Base-by-base conservation (phyloP, 805 yeast genomes). In the Saccharomycopsis amapae region DNA sequence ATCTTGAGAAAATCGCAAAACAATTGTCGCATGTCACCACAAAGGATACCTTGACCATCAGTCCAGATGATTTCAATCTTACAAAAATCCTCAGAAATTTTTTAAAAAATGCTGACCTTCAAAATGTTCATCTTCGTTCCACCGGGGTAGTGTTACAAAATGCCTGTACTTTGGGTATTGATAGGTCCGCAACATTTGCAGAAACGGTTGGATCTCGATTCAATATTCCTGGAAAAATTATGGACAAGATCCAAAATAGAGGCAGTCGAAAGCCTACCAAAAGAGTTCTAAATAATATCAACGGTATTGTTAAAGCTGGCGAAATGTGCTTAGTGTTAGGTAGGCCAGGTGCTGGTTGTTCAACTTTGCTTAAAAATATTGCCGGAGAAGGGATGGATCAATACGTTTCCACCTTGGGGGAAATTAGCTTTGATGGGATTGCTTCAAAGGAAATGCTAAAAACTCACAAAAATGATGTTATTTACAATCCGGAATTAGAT, bases 341-440 rank as follows among this genome's bases (percentile, higher is more conserved):
- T 54, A 68, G 72, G 59, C 82, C 83, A 2, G 82, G 82, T 57
- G 76, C 82, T 30, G 83, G 83, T 50, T 76, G 81, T 56, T 76
- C 83, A 2, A 72, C 81, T 3, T 59, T 77, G 32, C 59, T 78
- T 54, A 71, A 71, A 50, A 56, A 66, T 46, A 42, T 70, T 17
- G 60, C 75, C 12, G 76, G 74, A 56, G 73, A 72, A 54, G 68
- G 65, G 10, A 55, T 58, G 25, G 67, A 65, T 24, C 42, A 40
- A 33, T 63, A 64, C 43, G 55, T 61, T 4, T 62, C 60, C 18
- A 63, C 62, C 6, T 57, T 58, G 24, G 75, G 74, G 56, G 63
- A 58, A 4, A 58, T 75, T 40, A 57, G 62, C 3, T 76, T 73
- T 54, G 76, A 75, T 57, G 79, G 79, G 45, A 53, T 76, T 33